phyloP scores from a whole-genome alignment of 306 rosid genomes.

The Dalbergia cochinchinensis region DNA sequence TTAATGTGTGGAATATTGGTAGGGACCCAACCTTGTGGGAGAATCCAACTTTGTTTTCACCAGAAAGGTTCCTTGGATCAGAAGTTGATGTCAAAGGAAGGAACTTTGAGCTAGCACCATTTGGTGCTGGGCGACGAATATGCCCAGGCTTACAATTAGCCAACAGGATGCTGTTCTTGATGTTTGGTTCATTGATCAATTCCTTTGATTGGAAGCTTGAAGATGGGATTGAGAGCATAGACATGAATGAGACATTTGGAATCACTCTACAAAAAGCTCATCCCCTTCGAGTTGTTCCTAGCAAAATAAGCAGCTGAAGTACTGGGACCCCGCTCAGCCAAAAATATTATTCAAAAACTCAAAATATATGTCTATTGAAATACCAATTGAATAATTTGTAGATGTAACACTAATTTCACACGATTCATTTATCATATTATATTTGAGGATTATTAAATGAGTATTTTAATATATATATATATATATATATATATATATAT shows the following conservation, averaged over 20 bases:
- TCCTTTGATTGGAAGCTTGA: slow-evolving; percentile 49
- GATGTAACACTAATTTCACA: no score
- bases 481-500: no score
- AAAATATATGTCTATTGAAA: no score
- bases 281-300: slow-evolving; percentile 30
- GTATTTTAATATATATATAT: no score
- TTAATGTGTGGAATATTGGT: slow-evolving; percentile 42
- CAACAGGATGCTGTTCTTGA: slow-evolving; percentile 36
- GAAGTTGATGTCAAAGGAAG: slow-evolving; percentile 40
- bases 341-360: no score
- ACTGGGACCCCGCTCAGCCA: no score
- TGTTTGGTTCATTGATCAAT: slow-evolving; percentile 38
- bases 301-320: background rate
- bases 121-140: slow-evolving; percentile 40
- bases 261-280: slow-evolving; percentile 40
- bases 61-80: slow-evolving; percentile 46
- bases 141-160: slow-evolving; percentile 34
- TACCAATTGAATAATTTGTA: no score
- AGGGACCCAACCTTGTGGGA: slow-evolving; percentile 37
- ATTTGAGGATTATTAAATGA: no score
- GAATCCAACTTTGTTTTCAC: slow-evolving; percentile 34
- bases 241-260: slow-evolving; percentile 40
- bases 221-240: slow-evolving; percentile 10
- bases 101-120: slow-evolving; percentile 39
- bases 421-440: no score